A percentile compares a stretch with the other conserved stretches of the same genome.
These are phyloP conservation scores for Staphylotrichum tortipilum DNA, from an alignment of 495 filamentous ascomycete genomes.

Conservation along the genomic window DNA sequence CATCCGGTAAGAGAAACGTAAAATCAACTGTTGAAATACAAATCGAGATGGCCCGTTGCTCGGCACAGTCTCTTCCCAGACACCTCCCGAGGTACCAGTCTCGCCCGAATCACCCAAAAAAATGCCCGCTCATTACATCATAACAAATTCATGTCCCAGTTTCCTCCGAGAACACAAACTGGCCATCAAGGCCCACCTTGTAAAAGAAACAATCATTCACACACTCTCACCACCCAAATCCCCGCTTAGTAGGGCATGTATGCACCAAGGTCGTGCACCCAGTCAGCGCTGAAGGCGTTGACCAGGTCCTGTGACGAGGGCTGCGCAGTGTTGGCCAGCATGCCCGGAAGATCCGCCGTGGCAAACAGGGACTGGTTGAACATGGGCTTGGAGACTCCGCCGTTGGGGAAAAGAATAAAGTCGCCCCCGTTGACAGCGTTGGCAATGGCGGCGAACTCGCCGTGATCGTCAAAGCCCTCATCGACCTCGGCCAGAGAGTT, in stretches of 20 bases:
- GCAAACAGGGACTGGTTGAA: conserved; percentile 30
- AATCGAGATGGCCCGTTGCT: conserved; percentile 3
- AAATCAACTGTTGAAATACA: conserved; percentile 6
- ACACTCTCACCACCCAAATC: neutral
- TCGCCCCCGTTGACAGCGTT: conserved; percentile 18
- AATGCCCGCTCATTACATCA: conserved; percentile 17
- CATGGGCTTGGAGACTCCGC: conserved; percentile 23
- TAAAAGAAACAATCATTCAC: neutral
- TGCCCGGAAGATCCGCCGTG: conserved; percentile 24
- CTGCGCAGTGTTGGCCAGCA: conserved; percentile 32
- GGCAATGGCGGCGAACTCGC: conserved; percentile 18
- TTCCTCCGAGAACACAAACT: neutral
- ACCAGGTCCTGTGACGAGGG: conserved; percentile 34
- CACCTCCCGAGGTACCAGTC: neutral
- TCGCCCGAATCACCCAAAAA: conserved; percentile 3
- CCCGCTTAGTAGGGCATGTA: conserved; percentile 20
- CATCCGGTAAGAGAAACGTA: conserved; percentile 9
- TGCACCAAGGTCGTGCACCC: conserved; percentile 29
- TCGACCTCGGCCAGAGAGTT: conserved; percentile 39
- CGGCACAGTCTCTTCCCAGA: neutral
- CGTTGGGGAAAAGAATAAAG: conserved; percentile 27
- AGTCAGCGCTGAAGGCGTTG: conserved; percentile 31
- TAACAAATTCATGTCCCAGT: conserved; percentile 1
- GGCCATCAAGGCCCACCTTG: neutral
- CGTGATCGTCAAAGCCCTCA: conserved; percentile 42